A percentile compares a stretch with the other conserved stretches of the same genome.
Evolutionary conservation across 805 yeast genomes (phyloP).

Genomic region (Suhomyces xylopsoci): DNA sequence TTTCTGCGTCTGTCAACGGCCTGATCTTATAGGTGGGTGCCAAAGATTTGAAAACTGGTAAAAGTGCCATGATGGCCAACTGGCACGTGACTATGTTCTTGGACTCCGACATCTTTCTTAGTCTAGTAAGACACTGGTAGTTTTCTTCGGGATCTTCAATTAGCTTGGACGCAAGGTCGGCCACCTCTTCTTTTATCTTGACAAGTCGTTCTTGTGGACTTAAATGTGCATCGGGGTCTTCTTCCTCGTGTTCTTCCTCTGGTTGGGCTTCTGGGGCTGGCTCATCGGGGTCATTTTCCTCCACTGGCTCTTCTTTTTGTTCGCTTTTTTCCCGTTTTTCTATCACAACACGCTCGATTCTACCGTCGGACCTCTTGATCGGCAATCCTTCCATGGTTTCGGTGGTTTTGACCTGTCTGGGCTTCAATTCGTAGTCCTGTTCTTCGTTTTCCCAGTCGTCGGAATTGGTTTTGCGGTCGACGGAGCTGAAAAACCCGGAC

Average conservation of each 20-base stretch:
- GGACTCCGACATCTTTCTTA: constrained; percentile 68
- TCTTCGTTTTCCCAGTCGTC: constrained; percentile 68
- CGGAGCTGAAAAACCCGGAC: constrained; percentile 30
- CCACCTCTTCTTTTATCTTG: constrained; percentile 77
- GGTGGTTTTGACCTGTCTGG: constrained; percentile 53
- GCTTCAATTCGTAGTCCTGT: constrained; percentile 72
- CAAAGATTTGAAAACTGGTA: constrained; percentile 79
- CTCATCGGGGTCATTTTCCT: constrained; percentile 18
- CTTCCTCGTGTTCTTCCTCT: constrained; percentile 5
- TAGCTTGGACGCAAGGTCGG: constrained; percentile 70
- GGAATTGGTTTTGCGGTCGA: constrained; percentile 11
- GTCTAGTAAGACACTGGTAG: constrained; percentile 57
- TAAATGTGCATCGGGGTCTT: constrained; percentile 45
- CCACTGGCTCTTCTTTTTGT: constrained; percentile 15
- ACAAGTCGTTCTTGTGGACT: constrained; percentile 53
- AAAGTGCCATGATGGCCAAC: constrained; percentile 72
- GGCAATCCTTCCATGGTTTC: constrained; percentile 71
- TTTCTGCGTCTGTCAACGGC: constrained; percentile 77
- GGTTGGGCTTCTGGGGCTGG: constrained; percentile 8
- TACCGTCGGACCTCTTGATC: constrained; percentile 69
- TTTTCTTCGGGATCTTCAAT: constrained; percentile 91
- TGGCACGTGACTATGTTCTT: constrained; percentile 63
- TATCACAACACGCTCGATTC: constrained; percentile 62
- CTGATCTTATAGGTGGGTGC: constrained; percentile 88
- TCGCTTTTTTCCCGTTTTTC: constrained; percentile 23